Base-by-base conservation (phyloP, 225 moss, liverwort and hornwort species). In the Asterella californica region DNA sequence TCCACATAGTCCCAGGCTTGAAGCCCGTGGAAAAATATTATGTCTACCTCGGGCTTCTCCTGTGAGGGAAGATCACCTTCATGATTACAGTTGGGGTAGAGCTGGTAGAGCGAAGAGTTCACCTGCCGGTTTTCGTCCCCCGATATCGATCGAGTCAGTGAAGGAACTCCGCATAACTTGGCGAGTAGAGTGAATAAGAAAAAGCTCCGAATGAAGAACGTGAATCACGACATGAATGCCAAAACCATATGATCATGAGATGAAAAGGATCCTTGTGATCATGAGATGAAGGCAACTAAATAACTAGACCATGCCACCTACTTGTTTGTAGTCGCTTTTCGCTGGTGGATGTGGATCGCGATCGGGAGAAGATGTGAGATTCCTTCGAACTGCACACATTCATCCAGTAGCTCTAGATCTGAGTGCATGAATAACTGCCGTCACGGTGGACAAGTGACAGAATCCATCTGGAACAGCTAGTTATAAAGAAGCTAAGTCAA, bases 1-100 rank as follows among this genome's bases (percentile, higher is more conserved):
- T 76, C 63, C 68, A 50, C 63, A 59, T 72, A 85, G 4, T 71
- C 77, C 25, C 66, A 55, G 25, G 82, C 60, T 68, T 85, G 85
- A 67, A 85, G 85, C 55, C 85, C 85, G 66, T 85, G 85, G 72
- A 85, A 85, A 61, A 85, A 85, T 25, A 85, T 79, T 18, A 85
- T 82, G 60, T 85, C 85, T 34, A 85, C 62, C 72, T 80, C n/a
- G 48, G 79, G 82, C 60, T 79, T 60, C 2, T 57, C 57, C 4
- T 17, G 24, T 57, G 57, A 3, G 42, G 3, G 7, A 42, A 42
- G 42, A 42, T 42, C 42, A 42, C 4, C 57, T 15, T 24, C 57
- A 57, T 0, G 18, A n/a, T n/a, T n/a, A n/a, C n/a, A n/a, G 15
- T 24, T 57, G 57, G 57, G 24, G 57, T 57, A 57, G 5, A 57